Evolutionary conservation across 805 yeast species (phyloP).

Genomic region (Ogataea paraovalis): DNA sequence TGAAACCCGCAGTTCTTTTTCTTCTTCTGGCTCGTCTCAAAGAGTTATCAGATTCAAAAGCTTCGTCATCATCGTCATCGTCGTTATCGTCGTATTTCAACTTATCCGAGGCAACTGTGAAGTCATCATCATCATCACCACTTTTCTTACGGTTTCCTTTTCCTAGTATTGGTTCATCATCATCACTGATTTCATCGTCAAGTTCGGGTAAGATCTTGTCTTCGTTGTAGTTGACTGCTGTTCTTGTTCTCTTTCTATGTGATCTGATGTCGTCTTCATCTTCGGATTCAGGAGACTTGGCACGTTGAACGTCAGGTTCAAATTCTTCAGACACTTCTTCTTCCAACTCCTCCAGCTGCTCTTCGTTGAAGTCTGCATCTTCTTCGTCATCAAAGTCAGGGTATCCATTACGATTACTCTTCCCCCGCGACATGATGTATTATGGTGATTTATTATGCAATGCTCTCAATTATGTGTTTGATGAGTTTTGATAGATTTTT

Average conservation of each 20-base stretch:
- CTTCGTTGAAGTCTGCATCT: slow-evolving; percentile 13
- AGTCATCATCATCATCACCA: slow-evolving; percentile 26
- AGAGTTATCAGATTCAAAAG: slow-evolving; percentile 20
- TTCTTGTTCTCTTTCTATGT: slow-evolving; percentile 29
- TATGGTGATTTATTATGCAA: neutral
- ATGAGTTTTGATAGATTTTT: too few species aligned
- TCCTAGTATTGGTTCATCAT: slow-evolving; percentile 17
- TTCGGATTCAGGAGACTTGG: slow-evolving; percentile 3
- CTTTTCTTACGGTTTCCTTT: slow-evolving; percentile 10
- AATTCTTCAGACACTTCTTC: slow-evolving; percentile 23
- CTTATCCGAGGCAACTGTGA: neutral
- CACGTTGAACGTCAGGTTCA: slow-evolving; percentile 16
- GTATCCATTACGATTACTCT: neutral
- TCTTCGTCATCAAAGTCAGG: slow-evolving; percentile 7
- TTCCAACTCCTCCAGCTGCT: slow-evolving; percentile 7
- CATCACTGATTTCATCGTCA: slow-evolving; percentile 24
- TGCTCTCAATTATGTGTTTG: too few species aligned
- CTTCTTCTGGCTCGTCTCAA: slow-evolving; percentile 16
- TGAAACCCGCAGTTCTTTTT: slow-evolving; percentile 19
- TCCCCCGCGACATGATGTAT: neutral
- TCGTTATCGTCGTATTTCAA: slow-evolving; percentile 23
- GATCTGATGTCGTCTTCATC: slow-evolving; percentile 22
- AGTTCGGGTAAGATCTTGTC: slow-evolving; percentile 25
- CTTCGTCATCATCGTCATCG: slow-evolving; percentile 18
- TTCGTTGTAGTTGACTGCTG: slow-evolving; percentile 32